phyloP scores from a whole-genome alignment of 2,329 filamentous ascomycete genomes.

The Fusarium continuum region DNA sequence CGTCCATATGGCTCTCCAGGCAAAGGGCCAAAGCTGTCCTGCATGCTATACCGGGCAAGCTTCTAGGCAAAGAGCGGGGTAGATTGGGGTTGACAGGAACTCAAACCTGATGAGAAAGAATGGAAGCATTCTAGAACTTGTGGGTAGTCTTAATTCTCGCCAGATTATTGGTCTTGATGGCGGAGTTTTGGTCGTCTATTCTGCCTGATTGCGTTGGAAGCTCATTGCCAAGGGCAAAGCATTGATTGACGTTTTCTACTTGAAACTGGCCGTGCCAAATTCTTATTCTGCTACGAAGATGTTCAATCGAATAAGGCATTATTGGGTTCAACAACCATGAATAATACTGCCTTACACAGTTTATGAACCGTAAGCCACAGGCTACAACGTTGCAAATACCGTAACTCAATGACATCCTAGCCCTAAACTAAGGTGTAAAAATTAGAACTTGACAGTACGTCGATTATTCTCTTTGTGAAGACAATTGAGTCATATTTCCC shows the following conservation, averaged over 20 bases:
- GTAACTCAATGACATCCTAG: neutral
- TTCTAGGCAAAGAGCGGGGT: conserved; percentile 18
- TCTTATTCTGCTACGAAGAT: neutral
- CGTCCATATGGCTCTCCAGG: neutral
- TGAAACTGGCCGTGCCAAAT: neutral
- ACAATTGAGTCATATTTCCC: neutral
- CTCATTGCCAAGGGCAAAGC: neutral
- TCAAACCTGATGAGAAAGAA: neutral
- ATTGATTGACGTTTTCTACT: neutral
- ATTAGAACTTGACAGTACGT: too few relatives aligned
- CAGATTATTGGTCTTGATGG: conserved; percentile 2
- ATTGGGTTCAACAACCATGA: too few relatives aligned
- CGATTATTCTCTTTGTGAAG: neutral
- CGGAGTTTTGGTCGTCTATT: conserved; percentile 30
- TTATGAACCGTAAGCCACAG: conserved; percentile 2
- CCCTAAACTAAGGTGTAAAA: neutral
- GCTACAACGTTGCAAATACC: neutral
- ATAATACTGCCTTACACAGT: too few relatives aligned
- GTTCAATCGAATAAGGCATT: neutral
- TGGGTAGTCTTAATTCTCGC: conserved; percentile 5
- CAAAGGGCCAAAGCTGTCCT: neutral
- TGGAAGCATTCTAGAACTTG: conserved; percentile 20
- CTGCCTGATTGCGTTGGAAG: conserved; percentile 23
- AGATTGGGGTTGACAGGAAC: conserved; percentile 6
- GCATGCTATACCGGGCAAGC: neutral